Base-by-base conservation (phyloP, 495 filamentous ascomycete genomes). In the Annulohypoxylon moriforme region DNA sequence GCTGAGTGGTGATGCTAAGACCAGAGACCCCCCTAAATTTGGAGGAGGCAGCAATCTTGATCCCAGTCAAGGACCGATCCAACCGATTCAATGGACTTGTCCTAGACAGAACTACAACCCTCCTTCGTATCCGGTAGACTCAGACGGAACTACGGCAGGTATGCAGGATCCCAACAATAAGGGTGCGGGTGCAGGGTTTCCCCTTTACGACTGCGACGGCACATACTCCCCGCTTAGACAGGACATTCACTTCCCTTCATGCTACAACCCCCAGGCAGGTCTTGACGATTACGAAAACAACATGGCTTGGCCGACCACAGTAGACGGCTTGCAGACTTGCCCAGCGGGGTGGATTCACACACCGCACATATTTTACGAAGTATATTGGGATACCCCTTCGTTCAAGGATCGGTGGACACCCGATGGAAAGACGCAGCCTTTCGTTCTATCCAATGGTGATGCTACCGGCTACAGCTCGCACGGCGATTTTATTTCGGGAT, bases 401-500 rank as follows among this genome's bases (percentile, higher is more conserved):
- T 89, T 90, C 67, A 77, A 80, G 18, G 78, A 86, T 63, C 76
- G 82, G 69, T 92, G 89, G 83, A 86, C 84, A 34, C 85, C 78
- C 36, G 76, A 85, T 67, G 83, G 82, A 67, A 84, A 85, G 75
- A 84, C 85, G 44, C 81, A 80, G 70, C 91, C 90, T 31, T 92
- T 92, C 76, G 89, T 93, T 60, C 86, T 87, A 67, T 81, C 89
- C 63, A 89, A 86, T 76, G 87, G 87, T 25, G 87, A 89, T 50
- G 78, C 78, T 27, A 87, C 86, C n/a, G 86, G 86, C 52, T 88
- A 79, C 76, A 82, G 80, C 31, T 85, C 86, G 53, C 91, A 93
- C 78, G 90, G 85, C 34, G 91, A 93, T 78, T 93, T 93, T 78
- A 80, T 93, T 47, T 87, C 91, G 50, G 92, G 90, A 29, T 94